phyloP scores from a whole-genome alignment of 1,284 basidiomycete species.

The Abortiporus biennis region DNA sequence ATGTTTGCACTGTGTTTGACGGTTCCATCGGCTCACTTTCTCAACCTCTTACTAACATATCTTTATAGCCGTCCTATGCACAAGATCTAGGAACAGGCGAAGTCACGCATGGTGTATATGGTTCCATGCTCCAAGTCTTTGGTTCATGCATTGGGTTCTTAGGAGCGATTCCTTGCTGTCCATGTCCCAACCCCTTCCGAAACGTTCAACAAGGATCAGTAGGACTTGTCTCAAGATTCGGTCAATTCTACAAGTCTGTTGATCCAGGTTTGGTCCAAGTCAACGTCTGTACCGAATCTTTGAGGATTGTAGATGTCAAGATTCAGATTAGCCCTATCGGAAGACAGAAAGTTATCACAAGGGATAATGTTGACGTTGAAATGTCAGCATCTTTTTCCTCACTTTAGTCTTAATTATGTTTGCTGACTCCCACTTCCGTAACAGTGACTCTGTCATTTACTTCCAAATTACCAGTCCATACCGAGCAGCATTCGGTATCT shows the following conservation, averaged over 20 bases:
- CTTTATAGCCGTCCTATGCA: slow-evolving; percentile 72
- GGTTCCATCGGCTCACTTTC: no score
- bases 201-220: slow-evolving; percentile 84
- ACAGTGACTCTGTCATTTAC: slow-evolving; percentile 84
- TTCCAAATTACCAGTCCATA: slow-evolving; percentile 87
- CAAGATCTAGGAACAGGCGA: slow-evolving; percentile 77
- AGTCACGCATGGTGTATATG: slow-evolving; percentile 83
- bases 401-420: background rate
- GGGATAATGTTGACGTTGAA: slow-evolving; percentile 86
- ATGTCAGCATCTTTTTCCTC: slow-evolving; percentile 41
- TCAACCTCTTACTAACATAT: background rate
- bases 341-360: slow-evolving; percentile 78
- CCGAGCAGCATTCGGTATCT: slow-evolving; percentile 90
- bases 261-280: slow-evolving; percentile 90
- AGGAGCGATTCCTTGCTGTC: slow-evolving; percentile 87
- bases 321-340: slow-evolving; percentile 89
- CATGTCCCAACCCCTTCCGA: slow-evolving; percentile 73
- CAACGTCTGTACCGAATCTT: slow-evolving; percentile 87
- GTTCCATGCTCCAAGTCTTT: slow-evolving; percentile 68
- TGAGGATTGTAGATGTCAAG: slow-evolving; percentile 88
- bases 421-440: slow-evolving; percentile 8
- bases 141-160: slow-evolving; percentile 53
- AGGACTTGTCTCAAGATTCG: slow-evolving; percentile 87
- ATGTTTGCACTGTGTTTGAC: slow-evolving; percentile 8
- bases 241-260: slow-evolving; percentile 91